Evolutionary conservation across 2,329 filamentous ascomycete species (phyloP), one percentile per base, ranked within the genome.

Genomic region (Pseudopyricularia javanii): DNA sequence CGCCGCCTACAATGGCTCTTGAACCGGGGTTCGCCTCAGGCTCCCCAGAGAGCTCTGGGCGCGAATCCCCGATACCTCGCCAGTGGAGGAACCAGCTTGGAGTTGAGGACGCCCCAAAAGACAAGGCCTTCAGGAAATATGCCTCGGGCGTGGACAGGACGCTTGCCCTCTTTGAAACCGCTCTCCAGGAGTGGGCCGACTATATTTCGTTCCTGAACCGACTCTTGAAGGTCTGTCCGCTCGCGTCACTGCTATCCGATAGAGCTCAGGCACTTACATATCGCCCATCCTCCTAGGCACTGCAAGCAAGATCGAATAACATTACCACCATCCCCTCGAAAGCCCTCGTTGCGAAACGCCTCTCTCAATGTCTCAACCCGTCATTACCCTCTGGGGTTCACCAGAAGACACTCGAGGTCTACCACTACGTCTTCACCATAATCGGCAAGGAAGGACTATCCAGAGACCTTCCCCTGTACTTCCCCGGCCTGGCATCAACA

Each of bases 131-230:
- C 66, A 88, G 91, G 59, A 86, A 91, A 67, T 98, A 97, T 80
- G 89, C 90, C 47, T 81, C 85, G 49, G 86, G 83, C 54, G 84
- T 98, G 59, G 91, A 97, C 63, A 82, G 90, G 66, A 87, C 90
- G 33, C 77, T 98, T 56, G 80, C 86, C 47, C 76, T 95, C 33
- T 98, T 96, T 72, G 93, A 98, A 65, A 91, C 88, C 15, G 83
- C 89, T 30, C 76, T 96, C 60, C 90, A 97, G 70, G 93, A 98
- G 81, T 98, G 93, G 93, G 93, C 94, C 49, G 93, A 98, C 71
- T 98, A 98, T 66, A 98, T 98, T 63, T 95, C 91, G 17, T 98
- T 97, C 66, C 73, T 98, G 53, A 94, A 88, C 64, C 83, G 89
- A 56, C 75, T 98, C 49, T 75, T 95, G 56, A 97, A 96, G 81